Conservation (phyloP, 306 rosid species). For the Arachis stenosperma region DNA sequence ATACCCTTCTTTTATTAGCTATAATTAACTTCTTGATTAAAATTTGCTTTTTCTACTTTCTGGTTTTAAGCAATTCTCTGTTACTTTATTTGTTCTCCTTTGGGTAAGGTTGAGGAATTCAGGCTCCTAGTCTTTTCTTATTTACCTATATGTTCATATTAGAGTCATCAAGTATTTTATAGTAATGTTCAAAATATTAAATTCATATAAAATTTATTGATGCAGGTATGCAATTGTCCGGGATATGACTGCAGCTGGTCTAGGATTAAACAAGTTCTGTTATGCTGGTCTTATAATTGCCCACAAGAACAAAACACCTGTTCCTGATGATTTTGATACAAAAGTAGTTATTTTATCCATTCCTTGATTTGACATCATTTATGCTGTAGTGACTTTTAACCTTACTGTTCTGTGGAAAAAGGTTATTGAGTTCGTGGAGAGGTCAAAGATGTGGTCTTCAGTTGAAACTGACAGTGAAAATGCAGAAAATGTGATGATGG, state of each 20-base stretch:
- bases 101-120: not conserved
- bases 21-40: slow-evolving; percentile 3
- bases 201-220: slow-evolving; percentile 32
- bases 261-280: slow-evolving; percentile 88
- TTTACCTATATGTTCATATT: slow-evolving; percentile 24
- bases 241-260: slow-evolving; percentile 98
- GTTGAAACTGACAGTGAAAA: slow-evolving; percentile 65
- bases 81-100: not conserved
- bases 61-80: not conserved
- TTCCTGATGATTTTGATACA: slow-evolving; percentile 75
- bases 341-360: slow-evolving; percentile 56
- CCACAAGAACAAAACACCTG: slow-evolving; percentile 71
- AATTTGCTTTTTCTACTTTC: not conserved
- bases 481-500: slow-evolving; percentile 90
- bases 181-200: not conserved
- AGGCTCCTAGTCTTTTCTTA: slow-evolving; percentile 15
- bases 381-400: slow-evolving; percentile 37
- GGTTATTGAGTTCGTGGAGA: slow-evolving; percentile 92
- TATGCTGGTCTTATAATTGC: slow-evolving; percentile 89
- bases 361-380: slow-evolving; percentile 30
- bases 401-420: slow-evolving; percentile 48
- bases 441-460: slow-evolving; percentile 75
- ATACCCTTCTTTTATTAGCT: slow-evolving; percentile 12
- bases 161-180: slow-evolving; percentile 12
- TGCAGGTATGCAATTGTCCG: slow-evolving; percentile 90